Conservation (phyloP, 2,329 filamentous ascomycete species). For the Aspergillus sp. region DNA sequence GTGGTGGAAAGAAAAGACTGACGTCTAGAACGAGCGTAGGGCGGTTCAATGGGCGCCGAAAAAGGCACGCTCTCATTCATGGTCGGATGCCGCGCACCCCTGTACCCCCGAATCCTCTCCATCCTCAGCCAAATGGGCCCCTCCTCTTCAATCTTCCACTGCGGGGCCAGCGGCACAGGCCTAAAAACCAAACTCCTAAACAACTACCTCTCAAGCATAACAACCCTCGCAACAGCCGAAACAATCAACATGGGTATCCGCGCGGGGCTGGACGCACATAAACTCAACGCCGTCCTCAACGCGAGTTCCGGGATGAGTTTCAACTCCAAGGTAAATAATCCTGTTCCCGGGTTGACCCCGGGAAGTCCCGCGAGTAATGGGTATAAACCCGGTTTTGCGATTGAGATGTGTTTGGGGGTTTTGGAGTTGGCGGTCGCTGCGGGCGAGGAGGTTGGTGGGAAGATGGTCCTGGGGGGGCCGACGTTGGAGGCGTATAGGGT, state of each 20-base stretch:
- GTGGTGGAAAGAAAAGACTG: too few relatives aligned
- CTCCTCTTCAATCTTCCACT: neutral
- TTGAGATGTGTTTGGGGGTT: neutral
- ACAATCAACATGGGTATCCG: conserved; percentile 1
- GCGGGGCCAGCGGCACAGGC: neutral
- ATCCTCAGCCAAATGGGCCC: neutral
- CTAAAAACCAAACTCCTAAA: neutral
- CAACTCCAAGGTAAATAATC: neutral
- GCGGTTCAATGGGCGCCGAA: neutral
- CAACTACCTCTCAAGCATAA: neutral
- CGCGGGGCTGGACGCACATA: neutral
- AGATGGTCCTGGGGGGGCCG: neutral
- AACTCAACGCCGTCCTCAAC: conserved; percentile 1
- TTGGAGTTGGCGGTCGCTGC: neutral
- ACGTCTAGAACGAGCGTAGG: too few relatives aligned
- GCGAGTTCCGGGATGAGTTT: neutral
- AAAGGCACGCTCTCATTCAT: neutral
- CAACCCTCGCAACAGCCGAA: neutral
- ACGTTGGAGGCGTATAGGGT: neutral
- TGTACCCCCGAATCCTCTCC: neutral
- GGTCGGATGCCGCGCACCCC: neutral
- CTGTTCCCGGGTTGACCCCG: neutral
- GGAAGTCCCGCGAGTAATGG: neutral
- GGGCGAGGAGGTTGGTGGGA: neutral
- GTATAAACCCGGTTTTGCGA: neutral